Evolutionary conservation across 768 basidiomycete species (phyloP), one percentile per base, ranked within the genome.

Genomic region (Suillus ampliporus): DNA sequence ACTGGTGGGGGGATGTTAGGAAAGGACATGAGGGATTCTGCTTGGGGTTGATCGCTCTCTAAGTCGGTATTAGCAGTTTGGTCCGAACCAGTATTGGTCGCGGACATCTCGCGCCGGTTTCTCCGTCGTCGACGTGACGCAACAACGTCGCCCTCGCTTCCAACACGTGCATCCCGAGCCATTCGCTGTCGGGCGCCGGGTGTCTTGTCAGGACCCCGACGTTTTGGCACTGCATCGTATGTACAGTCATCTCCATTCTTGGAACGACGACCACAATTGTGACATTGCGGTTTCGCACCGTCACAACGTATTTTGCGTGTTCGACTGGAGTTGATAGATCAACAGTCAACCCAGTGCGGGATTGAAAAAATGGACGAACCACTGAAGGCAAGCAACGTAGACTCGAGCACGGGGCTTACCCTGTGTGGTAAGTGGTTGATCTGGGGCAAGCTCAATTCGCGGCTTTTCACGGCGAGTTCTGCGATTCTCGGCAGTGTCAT

Each of bases 221-320:
- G 88, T 69, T 90, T 92, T 23, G 92, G 92, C 5, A 84, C 74
- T 15, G 83, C 61, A 67, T 94, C 92, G 67, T 93, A 94, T 57
- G 77, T 71, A 71, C 92, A 94, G 51, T 83, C 81, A 48, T 72
- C 77, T 66, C 68, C 73, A 14, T 76, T 75, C 52, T 74, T 80
- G 14, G 78, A 62, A 43, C 89, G 83, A 65, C 84, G 85, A 44
- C 77, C 74, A 69, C 91, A 94, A 69, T 92, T 92, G 69, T 89
- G 85, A 69, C 92, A 94, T 11, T 80, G 69, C 11, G 92, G 92
- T 66, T 88, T 91, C 10, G 88, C 87, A 58, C 92, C 92, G 72
- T 93, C 91, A 72, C 92, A 94, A 5, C 91, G 87, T 65, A 90
- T 91, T 70, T 94, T 94, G 28, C 91, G 84, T 17, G 81, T 84